phyloP scores from a whole-genome alignment of 2,329 filamentous ascomycete species.

The Epicoccum sorghinum region DNA sequence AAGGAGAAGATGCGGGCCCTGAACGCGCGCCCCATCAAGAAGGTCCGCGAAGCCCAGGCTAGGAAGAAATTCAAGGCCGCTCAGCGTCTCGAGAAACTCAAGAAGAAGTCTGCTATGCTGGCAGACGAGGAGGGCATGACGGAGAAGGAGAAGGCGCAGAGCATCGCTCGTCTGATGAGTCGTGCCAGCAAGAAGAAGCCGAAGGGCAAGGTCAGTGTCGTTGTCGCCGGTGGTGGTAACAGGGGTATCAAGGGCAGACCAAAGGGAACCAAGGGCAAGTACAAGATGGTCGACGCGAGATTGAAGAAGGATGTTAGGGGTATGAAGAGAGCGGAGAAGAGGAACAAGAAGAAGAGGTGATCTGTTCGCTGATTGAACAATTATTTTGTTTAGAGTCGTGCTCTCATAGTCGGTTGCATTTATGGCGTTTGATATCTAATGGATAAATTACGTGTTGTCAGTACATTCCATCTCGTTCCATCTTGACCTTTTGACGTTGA shows the following conservation, averaged over 20 bases:
- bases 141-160: constrained; percentile 92
- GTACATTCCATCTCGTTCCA: too few relatives aligned
- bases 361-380: too few relatives aligned
- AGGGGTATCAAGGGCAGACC: constrained; percentile 85
- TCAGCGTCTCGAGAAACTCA: constrained; percentile 87
- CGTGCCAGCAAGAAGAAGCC: constrained; percentile 86
- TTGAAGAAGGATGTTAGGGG: constrained; percentile 96
- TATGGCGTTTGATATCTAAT: too few relatives aligned
- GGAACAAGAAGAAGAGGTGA: constrained; percentile 74
- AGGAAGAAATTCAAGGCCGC: constrained; percentile 97
- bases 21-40: constrained; percentile 98
- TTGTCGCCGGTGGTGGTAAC: constrained; percentile 85
- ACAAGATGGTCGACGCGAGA: constrained; percentile 94
- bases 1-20: constrained; percentile 91
- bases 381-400: too few relatives aligned
- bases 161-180: constrained; percentile 80
- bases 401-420: too few relatives aligned
- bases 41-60: constrained; percentile 94
- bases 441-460: too few relatives aligned
- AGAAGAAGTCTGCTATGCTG: constrained; percentile 93
- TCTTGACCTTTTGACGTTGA: too few relatives aligned
- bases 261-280: constrained; percentile 90
- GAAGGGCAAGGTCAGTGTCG: constrained; percentile 80
- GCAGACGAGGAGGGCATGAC: constrained; percentile 90
- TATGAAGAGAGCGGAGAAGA: constrained; percentile 80